Evolutionary conservation across 2,329 filamentous ascomycete species (phyloP), one percentile per base, ranked within the genome.

Genomic region (Plectosphaerella plurivora): DNA sequence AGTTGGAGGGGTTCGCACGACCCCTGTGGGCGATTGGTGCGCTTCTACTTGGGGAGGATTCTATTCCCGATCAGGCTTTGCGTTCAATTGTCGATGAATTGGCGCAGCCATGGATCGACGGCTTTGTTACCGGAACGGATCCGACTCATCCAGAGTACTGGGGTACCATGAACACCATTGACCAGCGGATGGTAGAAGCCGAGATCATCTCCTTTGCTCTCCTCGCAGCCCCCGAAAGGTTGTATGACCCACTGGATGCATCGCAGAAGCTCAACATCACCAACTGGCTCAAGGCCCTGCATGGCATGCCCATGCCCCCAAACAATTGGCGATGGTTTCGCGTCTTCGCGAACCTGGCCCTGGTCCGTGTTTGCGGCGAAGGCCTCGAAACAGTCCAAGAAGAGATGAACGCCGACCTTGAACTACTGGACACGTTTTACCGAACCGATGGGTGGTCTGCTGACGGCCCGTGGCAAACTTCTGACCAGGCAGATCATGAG

Each of bases 171-270:
- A 62, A 65, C 0, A 60, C 76, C 5, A 66, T 67, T 18, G 76
- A 81, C 47, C 78, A 81, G 57, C 62, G 76, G 2, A 81, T 81
- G 77, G 78, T 81, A 0, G 78, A 81, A 56, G 71, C 75, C 41
- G 77, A 81, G 57, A 74, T 75, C 24, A 68, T 81, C 4, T 70
- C 75, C 0, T 78, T 74, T 57, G 74, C 75, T 0, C 62, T 81
- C 1, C 64, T 81, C 1, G 61, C 66, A 3, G 72, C 74, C 0
- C 75, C 77, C 2, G 58, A 65, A 1, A 53, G 41, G 4, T 58
- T 63, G 3, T 71, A 76, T 54, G 64, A 63, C 10, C 57, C 60
- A 0, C 57, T 74, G 6, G 61, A 52, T 1, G 50, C 59, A 0
- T n/a, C 51, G 4, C 61, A 64, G 4, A 71, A 69, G 33, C 15